These are phyloP conservation scores for Yarrowia keelungensis DNA, from an alignment of 805 yeast species.

Conservation along the genomic window DNA sequence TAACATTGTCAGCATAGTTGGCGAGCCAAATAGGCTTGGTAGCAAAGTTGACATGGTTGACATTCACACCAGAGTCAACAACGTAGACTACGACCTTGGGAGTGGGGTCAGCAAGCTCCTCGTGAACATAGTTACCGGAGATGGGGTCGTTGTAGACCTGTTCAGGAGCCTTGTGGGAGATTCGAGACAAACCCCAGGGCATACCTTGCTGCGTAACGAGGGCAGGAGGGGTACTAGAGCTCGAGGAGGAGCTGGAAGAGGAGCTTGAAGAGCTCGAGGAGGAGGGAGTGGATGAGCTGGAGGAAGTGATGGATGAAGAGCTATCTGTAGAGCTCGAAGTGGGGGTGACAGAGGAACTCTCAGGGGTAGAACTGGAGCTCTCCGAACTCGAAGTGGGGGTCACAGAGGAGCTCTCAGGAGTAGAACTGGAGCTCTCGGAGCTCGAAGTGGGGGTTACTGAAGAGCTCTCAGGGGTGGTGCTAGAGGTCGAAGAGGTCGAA, in stretches of 20 bases:
- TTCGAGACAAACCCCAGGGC: slow-evolving; percentile 86
- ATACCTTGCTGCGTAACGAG: slow-evolving; percentile 6
- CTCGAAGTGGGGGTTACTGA: not conserved
- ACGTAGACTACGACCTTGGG: slow-evolving; percentile 67
- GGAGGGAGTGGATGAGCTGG: not conserved
- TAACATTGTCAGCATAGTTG: slow-evolving; percentile 74
- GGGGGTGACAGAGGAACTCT: not conserved
- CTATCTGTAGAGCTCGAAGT: not conserved
- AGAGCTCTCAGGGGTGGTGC: not conserved
- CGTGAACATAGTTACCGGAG: not conserved
- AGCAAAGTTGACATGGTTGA: slow-evolving; percentile 75
- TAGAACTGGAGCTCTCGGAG: not conserved
- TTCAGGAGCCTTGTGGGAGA: slow-evolving; percentile 55
- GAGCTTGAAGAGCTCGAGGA: not conserved
- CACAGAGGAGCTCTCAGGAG: not conserved
- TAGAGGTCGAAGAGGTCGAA: not conserved
- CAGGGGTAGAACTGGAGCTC: not conserved
- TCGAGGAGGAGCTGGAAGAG: not conserved
- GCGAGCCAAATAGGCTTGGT: slow-evolving; percentile 89
- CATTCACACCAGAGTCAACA: slow-evolving; percentile 86
- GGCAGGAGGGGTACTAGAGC: not conserved
- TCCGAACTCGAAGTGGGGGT: not conserved
- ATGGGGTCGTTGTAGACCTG: not conserved
- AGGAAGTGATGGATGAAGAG: not conserved
- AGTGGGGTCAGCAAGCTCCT: slow-evolving; percentile 45